Percentiles rank a stretch among this genome's conserved stretches.
Evolutionary conservation across 257 asterid species (phyloP).

Genomic region (Pogostemon cablin): DNA sequence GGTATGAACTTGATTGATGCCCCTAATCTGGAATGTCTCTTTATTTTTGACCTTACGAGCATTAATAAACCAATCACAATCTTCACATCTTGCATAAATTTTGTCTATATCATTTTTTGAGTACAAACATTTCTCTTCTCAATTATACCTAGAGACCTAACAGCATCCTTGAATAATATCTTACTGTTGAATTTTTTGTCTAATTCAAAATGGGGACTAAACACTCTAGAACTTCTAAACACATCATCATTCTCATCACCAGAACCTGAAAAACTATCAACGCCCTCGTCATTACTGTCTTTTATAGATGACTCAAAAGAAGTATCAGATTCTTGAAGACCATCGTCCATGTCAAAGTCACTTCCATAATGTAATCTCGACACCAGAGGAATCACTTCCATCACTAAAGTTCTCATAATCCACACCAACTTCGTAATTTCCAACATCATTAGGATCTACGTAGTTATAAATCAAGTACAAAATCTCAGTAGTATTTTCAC

Average conservation of each 20-base stretch:
- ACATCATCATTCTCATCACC: too few species aligned
- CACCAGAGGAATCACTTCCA: background rate
- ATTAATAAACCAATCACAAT: background rate
- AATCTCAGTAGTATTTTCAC: too few species aligned
- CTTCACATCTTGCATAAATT: background rate
- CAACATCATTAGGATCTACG: background rate
- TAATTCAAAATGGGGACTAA: too few species aligned
- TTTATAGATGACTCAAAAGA: too few species aligned
- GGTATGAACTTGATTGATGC: too few species aligned
- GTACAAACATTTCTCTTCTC: background rate
- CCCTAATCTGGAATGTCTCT: background rate
- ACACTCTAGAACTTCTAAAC: too few species aligned
- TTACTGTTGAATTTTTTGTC: too few species aligned
- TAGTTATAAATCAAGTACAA: too few species aligned
- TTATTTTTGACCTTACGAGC: background rate
- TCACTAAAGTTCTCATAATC: too few species aligned
- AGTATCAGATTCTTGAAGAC: background rate
- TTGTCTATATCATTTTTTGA: background rate
- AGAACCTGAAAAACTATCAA: background rate
- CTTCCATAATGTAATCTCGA: too few species aligned
- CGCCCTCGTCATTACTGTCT: background rate
- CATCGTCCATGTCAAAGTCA: background rate
- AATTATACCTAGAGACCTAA: background rate
- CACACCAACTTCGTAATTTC: too few species aligned
- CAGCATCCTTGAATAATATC: background rate